These are phyloP conservation scores for Suillus decipiens DNA, from an alignment of 768 basidiomycete species.

Conservation along the genomic window DNA sequence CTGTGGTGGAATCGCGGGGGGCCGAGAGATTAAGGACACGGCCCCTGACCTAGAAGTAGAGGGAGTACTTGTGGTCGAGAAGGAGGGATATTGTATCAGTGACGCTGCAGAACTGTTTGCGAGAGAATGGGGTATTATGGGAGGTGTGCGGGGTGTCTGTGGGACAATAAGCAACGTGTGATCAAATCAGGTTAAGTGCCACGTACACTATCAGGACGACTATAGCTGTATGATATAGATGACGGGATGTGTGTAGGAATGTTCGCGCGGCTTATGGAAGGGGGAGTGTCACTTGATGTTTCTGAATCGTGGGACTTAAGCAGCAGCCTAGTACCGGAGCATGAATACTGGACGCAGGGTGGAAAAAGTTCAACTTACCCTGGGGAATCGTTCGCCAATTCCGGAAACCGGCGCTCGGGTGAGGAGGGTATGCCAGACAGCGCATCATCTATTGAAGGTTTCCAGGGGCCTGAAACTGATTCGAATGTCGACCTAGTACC, in stretches of 20 bases:
- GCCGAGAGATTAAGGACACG: conserved; percentile 42
- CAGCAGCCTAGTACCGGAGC: conserved; percentile 17
- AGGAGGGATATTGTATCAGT: conserved; percentile 57
- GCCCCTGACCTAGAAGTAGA: conserved; percentile 30
- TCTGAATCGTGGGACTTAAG: conserved; percentile 20
- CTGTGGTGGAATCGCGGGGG: conserved; percentile 69
- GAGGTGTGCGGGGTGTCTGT: conserved; percentile 39
- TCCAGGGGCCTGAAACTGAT: conserved; percentile 17
- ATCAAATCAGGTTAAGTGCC: not conserved
- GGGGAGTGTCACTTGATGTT: conserved; percentile 16
- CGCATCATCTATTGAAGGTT: conserved; percentile 18
- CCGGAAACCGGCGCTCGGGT: conserved; percentile 16
- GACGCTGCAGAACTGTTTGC: conserved; percentile 40
- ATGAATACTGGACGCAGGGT: conserved; percentile 8
- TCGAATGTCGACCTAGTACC: conserved; percentile 17
- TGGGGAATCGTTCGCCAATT: conserved; percentile 16
- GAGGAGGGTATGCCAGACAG: conserved; percentile 17
- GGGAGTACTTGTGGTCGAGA: conserved; percentile 41
- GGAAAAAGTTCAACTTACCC: conserved; percentile 20
- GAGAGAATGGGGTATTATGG: conserved; percentile 36
- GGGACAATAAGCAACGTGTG: conserved; percentile 14
- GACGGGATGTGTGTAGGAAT: conserved; percentile 40
- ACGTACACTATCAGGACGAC: conserved; percentile 54
- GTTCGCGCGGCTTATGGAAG: conserved; percentile 37
- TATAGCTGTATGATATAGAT: conserved; percentile 48